phyloP scores from a whole-genome alignment of 257 asterid genomes.

The Mentha longifolia region DNA sequence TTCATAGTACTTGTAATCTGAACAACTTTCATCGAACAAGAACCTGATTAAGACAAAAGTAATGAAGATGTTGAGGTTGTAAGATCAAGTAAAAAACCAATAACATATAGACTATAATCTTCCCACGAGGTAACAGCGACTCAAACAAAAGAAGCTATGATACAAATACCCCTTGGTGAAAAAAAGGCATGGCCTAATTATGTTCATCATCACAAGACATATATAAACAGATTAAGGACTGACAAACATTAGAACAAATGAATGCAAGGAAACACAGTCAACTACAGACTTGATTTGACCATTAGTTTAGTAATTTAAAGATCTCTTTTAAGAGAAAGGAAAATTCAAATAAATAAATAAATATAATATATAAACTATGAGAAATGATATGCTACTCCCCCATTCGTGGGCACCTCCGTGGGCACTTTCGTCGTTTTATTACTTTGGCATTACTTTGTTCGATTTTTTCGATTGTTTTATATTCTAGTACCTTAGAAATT shows the following conservation, averaged over 20 bases:
- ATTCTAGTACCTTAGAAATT: no score
- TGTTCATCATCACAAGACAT: not conserved
- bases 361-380: no score
- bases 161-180: not conserved
- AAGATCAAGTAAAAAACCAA: constrained; percentile 1
- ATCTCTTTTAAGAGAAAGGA: not conserved
- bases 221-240: constrained; percentile 8
- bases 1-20: constrained; percentile 86
- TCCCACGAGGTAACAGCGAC: constrained; percentile 10
- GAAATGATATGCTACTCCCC: no score
- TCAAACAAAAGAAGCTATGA: constrained; percentile 1
- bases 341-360: no score
- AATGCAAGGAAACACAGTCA: not conserved
- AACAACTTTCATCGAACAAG: constrained; percentile 73
- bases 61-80: constrained; percentile 6
- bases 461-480: no score
- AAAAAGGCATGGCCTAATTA: not conserved
- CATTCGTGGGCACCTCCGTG: no score
- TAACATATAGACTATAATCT: constrained; percentile 2
- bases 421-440: no score
- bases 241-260: not conserved
- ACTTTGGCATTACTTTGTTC: no score
- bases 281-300: not conserved
- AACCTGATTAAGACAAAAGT: constrained; percentile 53
- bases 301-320: not conserved